These are phyloP conservation scores for Penicillium silybi DNA, from an alignment of 495 filamentous ascomycete genomes.

Conservation along the genomic window DNA sequence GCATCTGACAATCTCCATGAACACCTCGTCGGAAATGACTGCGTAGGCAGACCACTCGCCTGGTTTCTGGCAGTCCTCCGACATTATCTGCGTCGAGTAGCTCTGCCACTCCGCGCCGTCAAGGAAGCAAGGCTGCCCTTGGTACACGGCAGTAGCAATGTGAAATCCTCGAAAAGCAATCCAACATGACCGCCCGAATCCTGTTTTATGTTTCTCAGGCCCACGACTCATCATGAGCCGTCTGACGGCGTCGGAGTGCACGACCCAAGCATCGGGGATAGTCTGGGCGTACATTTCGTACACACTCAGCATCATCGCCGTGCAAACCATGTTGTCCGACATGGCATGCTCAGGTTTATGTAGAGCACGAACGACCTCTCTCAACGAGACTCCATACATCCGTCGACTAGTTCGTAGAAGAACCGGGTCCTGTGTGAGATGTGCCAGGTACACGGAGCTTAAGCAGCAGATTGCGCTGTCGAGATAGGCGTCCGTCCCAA, in stretches of 20 bases:
- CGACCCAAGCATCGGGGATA: conserved; percentile 26
- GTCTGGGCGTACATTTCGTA: conserved; percentile 38
- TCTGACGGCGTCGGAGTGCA: conserved; percentile 30
- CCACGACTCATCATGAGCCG: conserved; percentile 29
- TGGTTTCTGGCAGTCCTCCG: conserved; percentile 25
- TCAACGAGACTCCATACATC: conserved; percentile 27
- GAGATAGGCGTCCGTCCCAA: conserved; percentile 23
- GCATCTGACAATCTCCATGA: conserved; percentile 31
- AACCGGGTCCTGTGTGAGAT: conserved; percentile 21
- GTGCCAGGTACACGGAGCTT: conserved; percentile 28
- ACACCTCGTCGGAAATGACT: conserved; percentile 19
- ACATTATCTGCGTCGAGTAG: conserved; percentile 15
- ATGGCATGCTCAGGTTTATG: conserved; percentile 18
- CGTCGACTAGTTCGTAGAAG: conserved; percentile 24
- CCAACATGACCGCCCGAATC: conserved; percentile 26
- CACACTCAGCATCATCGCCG: conserved; percentile 33
- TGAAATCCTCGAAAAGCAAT: conserved; percentile 33
- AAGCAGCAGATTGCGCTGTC: conserved; percentile 30
- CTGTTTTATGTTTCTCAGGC: conserved; percentile 14
- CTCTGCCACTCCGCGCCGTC: conserved; percentile 29
- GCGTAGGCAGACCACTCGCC: conserved; percentile 24
- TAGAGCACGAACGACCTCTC: conserved; percentile 21
- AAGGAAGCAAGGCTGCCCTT: conserved; percentile 30
- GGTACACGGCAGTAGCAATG: conserved; percentile 25
- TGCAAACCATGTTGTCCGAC: conserved; percentile 31